Evolutionary conservation across 768 basidiomycete genomes (phyloP).

Genomic region (Leccinum sublutescens): DNA sequence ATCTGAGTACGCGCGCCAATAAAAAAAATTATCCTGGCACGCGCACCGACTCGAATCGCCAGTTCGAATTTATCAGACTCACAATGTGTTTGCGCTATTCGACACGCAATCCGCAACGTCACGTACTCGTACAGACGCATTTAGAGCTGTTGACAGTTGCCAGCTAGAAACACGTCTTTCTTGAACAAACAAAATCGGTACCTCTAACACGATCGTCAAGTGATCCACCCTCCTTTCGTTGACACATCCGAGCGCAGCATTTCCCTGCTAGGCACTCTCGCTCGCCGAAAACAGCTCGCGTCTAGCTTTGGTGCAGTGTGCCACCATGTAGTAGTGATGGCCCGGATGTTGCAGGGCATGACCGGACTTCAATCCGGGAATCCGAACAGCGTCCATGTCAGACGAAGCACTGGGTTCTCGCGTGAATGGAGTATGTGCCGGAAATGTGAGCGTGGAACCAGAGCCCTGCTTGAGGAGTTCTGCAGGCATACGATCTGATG

Average conservation of each 20-base stretch:
- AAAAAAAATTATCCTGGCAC: not conserved
- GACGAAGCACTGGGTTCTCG: slow-evolving; percentile 31
- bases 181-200: slow-evolving; percentile 21
- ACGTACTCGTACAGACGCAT: slow-evolving; percentile 90
- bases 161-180: too few species aligned
- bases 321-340: slow-evolving; percentile 84
- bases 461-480: slow-evolving; percentile 83
- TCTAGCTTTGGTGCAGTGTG: slow-evolving; percentile 77
- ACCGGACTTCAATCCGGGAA: slow-evolving; percentile 72
- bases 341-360: slow-evolving; percentile 88
- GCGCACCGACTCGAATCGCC: slow-evolving; percentile 67
- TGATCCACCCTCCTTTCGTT: slow-evolving; percentile 96
- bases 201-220: slow-evolving; percentile 78
- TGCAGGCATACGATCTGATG: slow-evolving; percentile 64
- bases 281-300: slow-evolving; percentile 32
- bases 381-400: slow-evolving; percentile 59
- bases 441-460: slow-evolving; percentile 58
- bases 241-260: slow-evolving; percentile 64
- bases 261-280: slow-evolving; percentile 42
- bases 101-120: slow-evolving; percentile 87
- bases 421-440: slow-evolving; percentile 25
- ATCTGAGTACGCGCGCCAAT: not conserved
- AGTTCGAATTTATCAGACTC: slow-evolving; percentile 75
- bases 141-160: slow-evolving; percentile 59
- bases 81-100: slow-evolving; percentile 70